A percentile compares a stretch with the other conserved stretches of the same genome.
These are phyloP conservation scores for Mrakiaceae sp. DNA, from an alignment of 1,284 basidiomycete genomes.

Conservation along the genomic window DNA sequence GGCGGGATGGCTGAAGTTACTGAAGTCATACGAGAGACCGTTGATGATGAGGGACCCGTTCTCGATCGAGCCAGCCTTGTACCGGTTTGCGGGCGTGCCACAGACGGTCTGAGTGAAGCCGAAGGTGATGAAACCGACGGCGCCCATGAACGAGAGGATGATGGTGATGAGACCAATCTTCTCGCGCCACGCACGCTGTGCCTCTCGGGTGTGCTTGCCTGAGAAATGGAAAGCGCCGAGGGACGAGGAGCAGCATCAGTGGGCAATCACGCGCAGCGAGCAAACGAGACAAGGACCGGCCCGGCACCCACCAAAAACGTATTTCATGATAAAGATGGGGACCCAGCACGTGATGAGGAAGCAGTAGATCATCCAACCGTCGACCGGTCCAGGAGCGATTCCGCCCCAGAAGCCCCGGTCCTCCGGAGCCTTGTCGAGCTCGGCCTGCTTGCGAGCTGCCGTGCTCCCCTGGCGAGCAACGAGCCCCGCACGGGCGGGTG, in stretches of 20 bases:
- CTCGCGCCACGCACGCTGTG: constrained; percentile 88
- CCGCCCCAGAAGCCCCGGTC: constrained; percentile 53
- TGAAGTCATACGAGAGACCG: constrained; percentile 85
- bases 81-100: constrained; percentile 68
- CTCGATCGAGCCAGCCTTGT: constrained; percentile 63
- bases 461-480: constrained; percentile 20
- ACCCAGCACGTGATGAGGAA: constrained; percentile 74
- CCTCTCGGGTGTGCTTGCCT: constrained; percentile 85
- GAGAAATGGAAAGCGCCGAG: background rate
- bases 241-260: background rate
- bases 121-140: constrained; percentile 95
- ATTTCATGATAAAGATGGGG: constrained; percentile 56
- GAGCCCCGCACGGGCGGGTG: constrained; percentile 27
- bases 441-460: constrained; percentile 17
- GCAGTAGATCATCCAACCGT: constrained; percentile 94
- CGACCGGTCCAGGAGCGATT: constrained; percentile 73
- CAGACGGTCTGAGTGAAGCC: constrained; percentile 97
- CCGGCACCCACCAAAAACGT: constrained; percentile 24
- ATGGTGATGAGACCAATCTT: constrained; percentile 89
- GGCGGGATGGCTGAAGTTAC: constrained; percentile 68
- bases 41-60: constrained; percentile 81
- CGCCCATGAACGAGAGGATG: constrained; percentile 71
- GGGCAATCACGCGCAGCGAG: constrained; percentile 3
- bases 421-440: constrained; percentile 33
- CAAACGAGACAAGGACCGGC: constrained; percentile 14